Evolutionary conservation across 257 asterid species (phyloP).

Genomic region (Sherardia arvensis): DNA sequence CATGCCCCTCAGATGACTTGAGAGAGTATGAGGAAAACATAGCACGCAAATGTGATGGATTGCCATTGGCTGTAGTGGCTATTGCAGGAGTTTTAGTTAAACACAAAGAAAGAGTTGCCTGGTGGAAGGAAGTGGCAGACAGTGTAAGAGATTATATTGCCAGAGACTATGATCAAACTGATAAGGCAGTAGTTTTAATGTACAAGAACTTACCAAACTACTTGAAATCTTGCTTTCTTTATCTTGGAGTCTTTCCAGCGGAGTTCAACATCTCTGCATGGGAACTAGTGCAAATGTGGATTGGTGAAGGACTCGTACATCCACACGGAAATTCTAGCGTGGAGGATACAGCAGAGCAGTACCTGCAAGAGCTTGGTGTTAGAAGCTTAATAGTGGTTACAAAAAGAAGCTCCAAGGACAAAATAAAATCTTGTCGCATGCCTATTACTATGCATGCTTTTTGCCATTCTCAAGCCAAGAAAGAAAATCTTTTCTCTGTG

Average conservation of each 20-base stretch:
- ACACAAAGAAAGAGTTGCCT: neutral
- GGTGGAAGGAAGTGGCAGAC: conserved; percentile 17
- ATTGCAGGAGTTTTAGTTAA: conserved; percentile 18
- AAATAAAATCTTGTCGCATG: neutral
- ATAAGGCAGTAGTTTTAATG: no score
- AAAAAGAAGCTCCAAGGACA: neutral
- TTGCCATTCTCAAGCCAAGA: no score
- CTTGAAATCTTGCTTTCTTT: conserved; percentile 14
- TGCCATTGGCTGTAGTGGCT: conserved; percentile 13
- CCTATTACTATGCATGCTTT: no score
- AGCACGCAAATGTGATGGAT: neutral
- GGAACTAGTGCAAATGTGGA: conserved; percentile 16
- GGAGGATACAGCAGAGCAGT: conserved; percentile 11
- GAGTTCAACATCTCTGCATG: neutral
- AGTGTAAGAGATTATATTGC: neutral
- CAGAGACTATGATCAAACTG: neutral
- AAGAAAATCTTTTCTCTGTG: no score
- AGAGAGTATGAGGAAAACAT: neutral
- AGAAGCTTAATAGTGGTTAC: conserved; percentile 2
- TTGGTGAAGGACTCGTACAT: conserved; percentile 18
- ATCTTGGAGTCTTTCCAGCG: conserved; percentile 7
- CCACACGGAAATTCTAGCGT: neutral
- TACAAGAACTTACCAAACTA: neutral
- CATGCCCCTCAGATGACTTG: conserved; percentile 5
- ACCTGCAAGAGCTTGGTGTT: conserved; percentile 10